Percentiles rank a stretch among this genome's conserved stretches.
Conservation (phyloP, 78 protist genomes). For the Protostelium mycophagum region DNA sequence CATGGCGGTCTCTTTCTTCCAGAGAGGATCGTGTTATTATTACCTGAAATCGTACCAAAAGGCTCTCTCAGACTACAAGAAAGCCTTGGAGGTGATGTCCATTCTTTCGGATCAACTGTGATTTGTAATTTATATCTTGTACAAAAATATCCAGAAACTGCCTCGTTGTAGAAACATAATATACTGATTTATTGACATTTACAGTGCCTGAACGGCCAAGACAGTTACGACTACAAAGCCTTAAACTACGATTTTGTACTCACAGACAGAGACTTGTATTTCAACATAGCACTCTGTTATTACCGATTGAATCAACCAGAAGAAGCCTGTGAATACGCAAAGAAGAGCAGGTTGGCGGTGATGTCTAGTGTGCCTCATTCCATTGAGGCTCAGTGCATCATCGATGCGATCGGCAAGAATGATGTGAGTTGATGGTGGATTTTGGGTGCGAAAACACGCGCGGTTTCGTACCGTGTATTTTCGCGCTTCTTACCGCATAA, state of each 20-base stretch:
- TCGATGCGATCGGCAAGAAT: background rate
- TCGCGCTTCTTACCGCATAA: too few relatives aligned
- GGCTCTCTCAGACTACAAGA: background rate
- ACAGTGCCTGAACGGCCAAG: background rate
- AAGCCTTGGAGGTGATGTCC: background rate
- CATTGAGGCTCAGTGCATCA: background rate
- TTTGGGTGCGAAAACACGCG: too few relatives aligned
- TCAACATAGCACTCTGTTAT: background rate
- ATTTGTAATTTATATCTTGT: too few relatives aligned
- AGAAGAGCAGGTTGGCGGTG: background rate
- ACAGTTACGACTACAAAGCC: background rate
- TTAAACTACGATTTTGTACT: background rate
- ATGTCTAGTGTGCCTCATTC: background rate
- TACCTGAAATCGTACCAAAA: background rate
- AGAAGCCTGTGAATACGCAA: background rate
- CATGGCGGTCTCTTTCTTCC: background rate
- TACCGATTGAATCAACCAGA: background rate
- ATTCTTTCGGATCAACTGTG: too few relatives aligned
- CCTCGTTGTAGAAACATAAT: too few relatives aligned
- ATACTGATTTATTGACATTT: background rate
- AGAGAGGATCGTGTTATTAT: background rate
- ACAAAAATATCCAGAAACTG: too few relatives aligned
- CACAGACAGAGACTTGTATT: background rate
- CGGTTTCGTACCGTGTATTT: too few relatives aligned
- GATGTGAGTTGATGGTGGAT: background rate